phyloP scores from a whole-genome alignment of 129 eudicot genomes.

The Rutidosis leptorrhynchoides region DNA sequence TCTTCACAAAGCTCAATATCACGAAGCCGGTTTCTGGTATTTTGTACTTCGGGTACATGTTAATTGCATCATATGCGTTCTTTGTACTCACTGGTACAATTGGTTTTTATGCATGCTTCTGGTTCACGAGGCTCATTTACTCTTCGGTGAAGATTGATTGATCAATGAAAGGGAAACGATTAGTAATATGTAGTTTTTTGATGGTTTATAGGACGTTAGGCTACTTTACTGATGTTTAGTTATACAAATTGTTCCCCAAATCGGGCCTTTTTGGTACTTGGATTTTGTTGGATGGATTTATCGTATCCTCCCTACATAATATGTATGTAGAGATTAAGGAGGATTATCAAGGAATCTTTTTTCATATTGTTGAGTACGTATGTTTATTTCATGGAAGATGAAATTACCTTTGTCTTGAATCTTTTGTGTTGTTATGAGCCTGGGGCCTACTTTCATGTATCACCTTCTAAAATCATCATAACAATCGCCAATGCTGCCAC shows the following conservation, averaged over 20 bases:
- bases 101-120: slow-evolving; percentile 72
- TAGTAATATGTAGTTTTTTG: slow-evolving; percentile 14
- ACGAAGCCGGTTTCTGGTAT: slow-evolving; percentile 70
- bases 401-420: no score
- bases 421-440: neutral
- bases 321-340: slow-evolving; percentile 33
- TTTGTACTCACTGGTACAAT: slow-evolving; percentile 70
- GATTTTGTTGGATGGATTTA: slow-evolving; percentile 23
- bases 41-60: slow-evolving; percentile 70
- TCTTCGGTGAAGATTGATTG: slow-evolving; percentile 72
- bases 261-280: slow-evolving; percentile 19
- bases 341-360: slow-evolving; percentile 21
- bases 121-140: slow-evolving; percentile 81
- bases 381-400: neutral
- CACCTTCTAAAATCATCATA: no score
- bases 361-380: slow-evolving; percentile 10
- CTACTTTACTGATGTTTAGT: slow-evolving; percentile 32
- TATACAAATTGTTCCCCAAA: slow-evolving; percentile 29
- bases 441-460: no score
- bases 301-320: slow-evolving; percentile 19
- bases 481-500: no score
- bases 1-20: slow-evolving; percentile 70
- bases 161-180: slow-evolving; percentile 5
- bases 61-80: slow-evolving; percentile 67
- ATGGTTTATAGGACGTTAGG: slow-evolving; percentile 32